These are phyloP conservation scores for Pneumocystis canis DNA, from an alignment of 1,139 yeast species.

Conservation along the genomic window DNA sequence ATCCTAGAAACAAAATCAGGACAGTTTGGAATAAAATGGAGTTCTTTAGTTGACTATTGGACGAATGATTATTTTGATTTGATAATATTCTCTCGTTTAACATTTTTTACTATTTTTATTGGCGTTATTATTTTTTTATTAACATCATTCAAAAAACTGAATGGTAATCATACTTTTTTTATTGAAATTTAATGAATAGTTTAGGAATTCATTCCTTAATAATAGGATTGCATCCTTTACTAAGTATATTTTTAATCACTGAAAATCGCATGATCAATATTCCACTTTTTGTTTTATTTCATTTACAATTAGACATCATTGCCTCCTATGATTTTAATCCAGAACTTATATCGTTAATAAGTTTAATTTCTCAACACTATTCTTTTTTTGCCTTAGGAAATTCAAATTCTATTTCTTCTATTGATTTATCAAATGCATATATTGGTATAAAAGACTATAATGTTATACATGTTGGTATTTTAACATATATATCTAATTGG, in stretches of 20 bases:
- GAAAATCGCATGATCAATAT: constrained; percentile 58
- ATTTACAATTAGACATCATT: constrained; percentile 15
- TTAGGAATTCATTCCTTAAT: not conserved
- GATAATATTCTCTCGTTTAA: not conserved
- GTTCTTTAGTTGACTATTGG: not conserved
- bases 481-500: constrained; percentile 73
- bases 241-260: constrained; percentile 45
- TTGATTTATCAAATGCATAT: constrained; percentile 81
- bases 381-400: constrained; percentile 80
- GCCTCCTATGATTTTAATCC: constrained; percentile 16
- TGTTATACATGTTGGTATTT: constrained; percentile 54
- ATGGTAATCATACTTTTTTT: not conserved
- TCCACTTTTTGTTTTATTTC: constrained; percentile 49
- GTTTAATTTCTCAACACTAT: constrained; percentile 44
- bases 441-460: constrained; percentile 67
- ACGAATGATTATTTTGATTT: not conserved
- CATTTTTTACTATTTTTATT: not conserved
- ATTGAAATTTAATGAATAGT: not conserved
- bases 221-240: constrained; percentile 17
- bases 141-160: not conserved
- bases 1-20: not conserved
- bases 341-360: constrained; percentile 18
- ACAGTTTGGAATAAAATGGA: not conserved
- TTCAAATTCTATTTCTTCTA: constrained; percentile 81
- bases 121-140: not conserved